A percentile compares a stretch with the other conserved stretches of the same genome.
These are phyloP conservation scores for Bruguiera gymnorhiza DNA, from an alignment of 345 rosid genomes.

Conservation along the genomic window DNA sequence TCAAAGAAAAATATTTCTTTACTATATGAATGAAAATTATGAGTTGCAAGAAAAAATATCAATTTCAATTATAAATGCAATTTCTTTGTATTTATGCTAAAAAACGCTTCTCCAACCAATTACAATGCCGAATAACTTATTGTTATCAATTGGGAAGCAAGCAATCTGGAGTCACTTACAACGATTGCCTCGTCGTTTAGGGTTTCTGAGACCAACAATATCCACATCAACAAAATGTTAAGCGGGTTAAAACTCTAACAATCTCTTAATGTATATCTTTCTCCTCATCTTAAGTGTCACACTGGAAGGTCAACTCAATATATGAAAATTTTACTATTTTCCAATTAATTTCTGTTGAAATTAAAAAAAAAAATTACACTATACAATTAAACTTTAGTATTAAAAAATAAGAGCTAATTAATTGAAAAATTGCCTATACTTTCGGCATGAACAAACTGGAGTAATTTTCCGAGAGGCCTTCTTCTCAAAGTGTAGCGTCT, in stretches of 20 bases:
- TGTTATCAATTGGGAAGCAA: background rate
- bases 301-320: background rate
- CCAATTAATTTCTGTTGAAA: background rate
- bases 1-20: too few species aligned
- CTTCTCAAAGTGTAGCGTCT: constrained; percentile 87
- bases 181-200: constrained; percentile 68
- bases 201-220: constrained; percentile 64
- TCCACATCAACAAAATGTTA: constrained; percentile 69
- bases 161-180: constrained; percentile 39
- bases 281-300: constrained; percentile 56
- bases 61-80: too few species aligned
- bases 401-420: too few species aligned
- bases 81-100: too few species aligned
- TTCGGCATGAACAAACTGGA: too few species aligned
- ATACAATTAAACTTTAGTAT: too few species aligned
- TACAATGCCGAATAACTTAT: background rate
- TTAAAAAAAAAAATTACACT: background rate
- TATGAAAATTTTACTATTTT: too few species aligned
- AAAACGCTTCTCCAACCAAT: too few species aligned
- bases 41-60: too few species aligned
- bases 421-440: constrained; percentile 2
- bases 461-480: constrained; percentile 15
- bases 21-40: too few species aligned
- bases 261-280: constrained; percentile 56
- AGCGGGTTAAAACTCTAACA: constrained; percentile 71